These are phyloP conservation scores for Ceratobasidium sp. DNA, from an alignment of 1,284 basidiomycete genomes.

Conservation along the genomic window DNA sequence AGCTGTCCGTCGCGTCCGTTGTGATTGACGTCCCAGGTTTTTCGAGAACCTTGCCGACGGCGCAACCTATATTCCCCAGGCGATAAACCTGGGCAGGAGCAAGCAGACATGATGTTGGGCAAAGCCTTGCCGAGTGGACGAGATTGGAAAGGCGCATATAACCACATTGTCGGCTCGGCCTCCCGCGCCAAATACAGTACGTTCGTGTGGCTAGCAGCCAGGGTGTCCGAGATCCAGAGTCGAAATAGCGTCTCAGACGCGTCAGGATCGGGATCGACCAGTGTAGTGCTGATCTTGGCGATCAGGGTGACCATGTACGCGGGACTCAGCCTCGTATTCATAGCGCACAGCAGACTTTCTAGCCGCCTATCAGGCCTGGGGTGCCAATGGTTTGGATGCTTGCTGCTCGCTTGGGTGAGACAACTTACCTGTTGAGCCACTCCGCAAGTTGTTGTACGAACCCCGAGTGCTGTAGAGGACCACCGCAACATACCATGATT, in stretches of 20 bases:
- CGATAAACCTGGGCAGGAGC: not conserved
- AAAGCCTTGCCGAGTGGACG: not conserved
- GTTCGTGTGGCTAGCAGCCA: not conserved
- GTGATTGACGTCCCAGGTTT: conserved; percentile 8
- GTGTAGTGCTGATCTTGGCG: not conserved
- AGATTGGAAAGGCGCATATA: conserved; percentile 4
- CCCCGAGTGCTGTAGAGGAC: not conserved
- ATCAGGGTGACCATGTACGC: not conserved
- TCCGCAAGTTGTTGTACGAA: not conserved
- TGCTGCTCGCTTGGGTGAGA: too few species aligned
- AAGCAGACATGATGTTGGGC: not conserved
- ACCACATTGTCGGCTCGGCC: not conserved
- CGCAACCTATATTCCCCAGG: not conserved
- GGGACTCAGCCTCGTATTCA: not conserved
- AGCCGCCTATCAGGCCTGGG: not conserved
- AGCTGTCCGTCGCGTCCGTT: not conserved
- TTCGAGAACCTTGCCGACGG: not conserved
- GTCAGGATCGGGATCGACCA: not conserved
- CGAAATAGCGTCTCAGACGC: not conserved
- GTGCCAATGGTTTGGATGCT: too few species aligned
- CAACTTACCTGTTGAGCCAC: not conserved
- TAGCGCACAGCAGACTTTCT: not conserved
- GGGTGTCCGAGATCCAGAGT: not conserved
- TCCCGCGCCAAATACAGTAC: not conserved
- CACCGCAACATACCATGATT: not conserved